Evolutionary conservation across 2,329 filamentous ascomycete genomes (phyloP).

Genomic region (Fusarium nygamai): DNA sequence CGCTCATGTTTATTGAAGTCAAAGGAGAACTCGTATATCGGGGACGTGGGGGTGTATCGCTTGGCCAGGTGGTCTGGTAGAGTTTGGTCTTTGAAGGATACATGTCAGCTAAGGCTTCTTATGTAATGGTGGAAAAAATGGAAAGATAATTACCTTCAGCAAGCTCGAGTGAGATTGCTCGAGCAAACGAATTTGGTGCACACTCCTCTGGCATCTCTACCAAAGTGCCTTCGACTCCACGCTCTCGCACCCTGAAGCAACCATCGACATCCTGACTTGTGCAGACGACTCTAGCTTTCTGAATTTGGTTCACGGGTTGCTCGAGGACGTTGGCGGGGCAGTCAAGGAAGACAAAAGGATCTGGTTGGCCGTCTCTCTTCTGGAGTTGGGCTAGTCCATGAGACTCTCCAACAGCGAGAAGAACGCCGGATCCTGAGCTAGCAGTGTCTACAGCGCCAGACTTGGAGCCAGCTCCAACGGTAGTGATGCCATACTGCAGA

Average conservation of each 20-base stretch:
- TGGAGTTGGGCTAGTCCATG: background rate
- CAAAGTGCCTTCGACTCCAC: slow-evolving; percentile 7
- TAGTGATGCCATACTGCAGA: background rate
- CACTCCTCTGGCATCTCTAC: slow-evolving; percentile 14
- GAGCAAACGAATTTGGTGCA: slow-evolving; percentile 8
- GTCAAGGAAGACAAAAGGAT: background rate
- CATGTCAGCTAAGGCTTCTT: too few relatives aligned
- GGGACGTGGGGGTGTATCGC: background rate
- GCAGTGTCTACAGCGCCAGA: fast-evolving
- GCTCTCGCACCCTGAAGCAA: slow-evolving; percentile 1
- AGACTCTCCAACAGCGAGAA: background rate
- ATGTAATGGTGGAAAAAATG: too few relatives aligned
- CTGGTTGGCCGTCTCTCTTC: background rate
- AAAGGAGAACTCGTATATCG: slow-evolving; percentile 8
- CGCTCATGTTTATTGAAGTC: background rate
- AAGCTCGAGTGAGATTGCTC: background rate
- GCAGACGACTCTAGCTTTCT: slow-evolving; percentile 6
- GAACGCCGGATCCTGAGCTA: fast-evolving
- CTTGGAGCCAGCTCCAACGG: background rate
- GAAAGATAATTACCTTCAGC: background rate
- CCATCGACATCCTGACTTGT: background rate
- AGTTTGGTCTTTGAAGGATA: background rate
- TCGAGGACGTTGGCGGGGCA: background rate
- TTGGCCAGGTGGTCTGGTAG: background rate
- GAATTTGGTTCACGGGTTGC: slow-evolving; percentile 8